Base-by-base conservation (phyloP, 179 eudicot species). In the Spinacia oleracea region DNA sequence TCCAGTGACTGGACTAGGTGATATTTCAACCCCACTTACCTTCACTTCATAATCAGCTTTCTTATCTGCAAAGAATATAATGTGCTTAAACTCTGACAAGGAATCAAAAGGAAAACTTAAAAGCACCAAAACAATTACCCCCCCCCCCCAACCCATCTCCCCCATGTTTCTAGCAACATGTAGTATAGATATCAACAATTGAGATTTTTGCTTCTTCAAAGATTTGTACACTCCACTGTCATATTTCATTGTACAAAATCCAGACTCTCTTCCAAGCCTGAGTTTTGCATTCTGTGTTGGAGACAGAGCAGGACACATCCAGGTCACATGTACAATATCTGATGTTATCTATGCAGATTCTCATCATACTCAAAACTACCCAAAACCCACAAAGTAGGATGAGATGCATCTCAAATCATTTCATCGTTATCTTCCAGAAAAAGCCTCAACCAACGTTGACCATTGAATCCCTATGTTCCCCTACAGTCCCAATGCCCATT, bases 1-100 rank as follows among this genome's bases (percentile, higher is more conserved):
- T 80, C 86, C 82, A 43, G 82, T 69, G 20, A 90, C 73, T 31
- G 91, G 93, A 65, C 86, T 53, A 55, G 93, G 91, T 50, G 89
- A 82, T 85, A 90, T 87, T 71, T 85, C 88, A 77, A 90, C 83
- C 77, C 84, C 85, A 29, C 80, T 72, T 55, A 90, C 85, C 78
- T 84, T 87, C 55, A 90, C 89, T 66, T 84, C 88, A 85, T 90
- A 90, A 67, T 85, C 81, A 74, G 60, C 84, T 9, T 76, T 78
- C 83, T 86, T 87, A 85, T 88, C 93, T 90, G 87, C 83, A 79
- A 46, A 29, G 5, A 82, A 62, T 65, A 43, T 60, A 79, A 51
- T 56, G 60, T n/a, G n/a, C 27, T 40, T 20, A n/a, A 77, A 9
- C 42, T 18, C 43, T 27, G 12, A 63, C 20, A n/a, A 12, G 40